phyloP scores from a whole-genome alignment of 208 protist species.

The Herpetomonas tarakana region DNA sequence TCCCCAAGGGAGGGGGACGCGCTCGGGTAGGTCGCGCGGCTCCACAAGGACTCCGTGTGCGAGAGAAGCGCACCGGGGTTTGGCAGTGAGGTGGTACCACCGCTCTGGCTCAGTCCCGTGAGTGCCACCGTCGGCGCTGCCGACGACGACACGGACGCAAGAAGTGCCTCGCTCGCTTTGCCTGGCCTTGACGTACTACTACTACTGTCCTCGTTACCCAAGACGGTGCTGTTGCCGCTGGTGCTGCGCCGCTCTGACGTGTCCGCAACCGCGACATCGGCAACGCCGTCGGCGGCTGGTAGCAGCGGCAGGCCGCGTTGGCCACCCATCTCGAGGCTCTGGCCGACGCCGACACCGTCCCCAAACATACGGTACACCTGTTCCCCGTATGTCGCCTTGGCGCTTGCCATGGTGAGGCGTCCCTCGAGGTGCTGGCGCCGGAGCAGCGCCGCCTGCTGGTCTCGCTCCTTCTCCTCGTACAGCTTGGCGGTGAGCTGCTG shows the following conservation, averaged over 20 bases:
- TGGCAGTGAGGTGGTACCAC: background rate
- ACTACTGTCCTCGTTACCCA: too few species aligned
- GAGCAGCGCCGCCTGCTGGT: constrained; percentile 65
- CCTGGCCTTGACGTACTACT: too few species aligned
- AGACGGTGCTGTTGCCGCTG: too few species aligned
- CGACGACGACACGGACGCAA: background rate
- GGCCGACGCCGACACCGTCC: too few species aligned
- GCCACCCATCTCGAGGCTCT: too few species aligned
- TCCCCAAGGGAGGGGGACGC: too few species aligned
- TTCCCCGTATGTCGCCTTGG: background rate
- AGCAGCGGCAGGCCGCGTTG: too few species aligned
- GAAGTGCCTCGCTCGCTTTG: too few species aligned
- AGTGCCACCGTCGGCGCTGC: background rate
- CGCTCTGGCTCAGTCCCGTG: background rate
- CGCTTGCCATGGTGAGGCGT: constrained; percentile 6
- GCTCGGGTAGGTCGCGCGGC: background rate
- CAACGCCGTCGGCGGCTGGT: too few species aligned
- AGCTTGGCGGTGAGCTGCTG: constrained; percentile 79
- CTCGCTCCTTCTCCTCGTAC: constrained; percentile 60
- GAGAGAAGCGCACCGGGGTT: constrained; percentile 9
- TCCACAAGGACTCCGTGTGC: constrained; percentile 28
- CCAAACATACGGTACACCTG: background rate
- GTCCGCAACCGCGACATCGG: too few species aligned
- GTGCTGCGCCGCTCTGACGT: too few species aligned
- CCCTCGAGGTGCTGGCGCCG: constrained; percentile 42